These are phyloP conservation scores for Ceratocystiopsis minuta DNA, from an alignment of 2,329 filamentous ascomycete species.

Conservation along the genomic window DNA sequence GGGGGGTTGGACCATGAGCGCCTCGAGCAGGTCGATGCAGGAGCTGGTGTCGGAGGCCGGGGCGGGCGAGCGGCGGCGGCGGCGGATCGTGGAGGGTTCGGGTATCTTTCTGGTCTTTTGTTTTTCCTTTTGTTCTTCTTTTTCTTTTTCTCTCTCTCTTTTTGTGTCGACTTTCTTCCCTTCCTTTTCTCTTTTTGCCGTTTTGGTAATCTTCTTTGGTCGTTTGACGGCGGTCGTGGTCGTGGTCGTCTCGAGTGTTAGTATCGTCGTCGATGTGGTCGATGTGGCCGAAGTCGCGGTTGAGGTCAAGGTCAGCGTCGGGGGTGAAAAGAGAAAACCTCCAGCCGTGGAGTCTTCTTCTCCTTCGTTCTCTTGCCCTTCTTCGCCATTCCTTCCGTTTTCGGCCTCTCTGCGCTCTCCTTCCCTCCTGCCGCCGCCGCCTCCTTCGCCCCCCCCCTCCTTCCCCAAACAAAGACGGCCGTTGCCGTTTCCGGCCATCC, in stretches of 20 bases:
- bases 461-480: slow-evolving; percentile 7
- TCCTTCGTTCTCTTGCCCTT: too few relatives aligned
- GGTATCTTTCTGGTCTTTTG: too few relatives aligned
- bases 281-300: background rate
- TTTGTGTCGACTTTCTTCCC: too few relatives aligned
- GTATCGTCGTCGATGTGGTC: slow-evolving; percentile 1
- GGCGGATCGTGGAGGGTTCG: too few relatives aligned
- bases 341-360: too few relatives aligned
- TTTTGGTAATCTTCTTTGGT: too few relatives aligned
- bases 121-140: too few relatives aligned
- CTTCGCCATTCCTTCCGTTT: background rate
- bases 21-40: slow-evolving; percentile 14
- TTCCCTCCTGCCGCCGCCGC: background rate
- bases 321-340: background rate
- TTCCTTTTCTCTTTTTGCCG: too few relatives aligned
- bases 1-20: slow-evolving; percentile 10
- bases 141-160: too few relatives aligned
- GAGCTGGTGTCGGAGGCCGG: slow-evolving; percentile 5
- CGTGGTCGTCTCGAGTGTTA: slow-evolving; percentile 1
- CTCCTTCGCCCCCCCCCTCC: too few relatives aligned
- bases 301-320: background rate
- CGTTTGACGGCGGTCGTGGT: background rate
- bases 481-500: slow-evolving; percentile 6
- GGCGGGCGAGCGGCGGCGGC: too few relatives aligned
- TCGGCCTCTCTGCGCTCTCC: background rate